Base-by-base conservation (phyloP, 306 rosid genomes). In the Pyrus pyrifolia region DNA sequence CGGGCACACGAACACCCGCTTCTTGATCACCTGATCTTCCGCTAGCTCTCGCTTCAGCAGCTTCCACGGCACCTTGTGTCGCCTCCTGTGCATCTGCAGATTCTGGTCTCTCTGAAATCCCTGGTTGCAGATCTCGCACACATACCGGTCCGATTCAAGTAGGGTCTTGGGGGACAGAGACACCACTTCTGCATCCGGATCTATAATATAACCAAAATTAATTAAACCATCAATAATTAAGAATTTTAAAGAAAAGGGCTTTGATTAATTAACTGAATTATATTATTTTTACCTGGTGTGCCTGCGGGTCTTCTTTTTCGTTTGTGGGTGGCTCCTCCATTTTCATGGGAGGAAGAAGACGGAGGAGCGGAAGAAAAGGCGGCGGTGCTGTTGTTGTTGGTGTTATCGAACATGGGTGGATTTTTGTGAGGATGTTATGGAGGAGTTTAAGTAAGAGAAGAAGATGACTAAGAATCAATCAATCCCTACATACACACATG, bases 81-180 rank as follows among this genome's bases (percentile, higher is more conserved):
- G 80, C 17, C 99, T 64, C 52, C 97, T 75, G 69, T 95, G 99
- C 99, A 95, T 95, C 91, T 95, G 99, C 1, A 95, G 97, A 74
- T 95, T 95, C 86, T 95, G 99, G 85, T 95, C 99, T 35, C 99
- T 84, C 75, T 95, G 98, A 31, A 95, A 95, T 68, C 98, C 99
- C 68, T 92, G 97, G 83, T 91, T 92, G 82, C 99, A 95, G 96
- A 95, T 95, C 97, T 95, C 99, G 68, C 99, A 95, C 25, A 95
- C 97, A 46, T 95, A 95, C 10, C 93, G 81, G 73, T 92, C 98
- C 6, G 98, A 95, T 83, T 95, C 99, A 64, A 95, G 18, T 25
- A 95, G 64, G 11, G 98, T 95, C 63, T 89, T 92, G 1, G 99
- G 97, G 4, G 99, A 95, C 4, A 95, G 76, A 30, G 97, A 90